These are phyloP conservation scores for Phialophora expanda DNA, from an alignment of 2,329 filamentous ascomycete species.

Conservation along the genomic window DNA sequence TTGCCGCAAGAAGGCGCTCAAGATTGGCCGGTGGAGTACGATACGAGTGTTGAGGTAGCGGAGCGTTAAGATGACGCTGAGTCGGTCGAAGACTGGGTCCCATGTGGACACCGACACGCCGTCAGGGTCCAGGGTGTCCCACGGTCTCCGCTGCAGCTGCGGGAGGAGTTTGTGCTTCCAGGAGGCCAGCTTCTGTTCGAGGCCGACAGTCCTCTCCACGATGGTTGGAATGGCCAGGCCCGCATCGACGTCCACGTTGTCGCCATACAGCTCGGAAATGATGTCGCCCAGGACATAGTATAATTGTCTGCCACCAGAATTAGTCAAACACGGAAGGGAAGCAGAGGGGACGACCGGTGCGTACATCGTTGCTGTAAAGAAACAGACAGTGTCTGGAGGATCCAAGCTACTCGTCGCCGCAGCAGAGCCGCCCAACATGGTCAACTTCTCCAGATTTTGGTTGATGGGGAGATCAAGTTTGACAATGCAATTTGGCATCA, in stretches of 20 bases:
- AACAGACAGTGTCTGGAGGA: slow-evolving; percentile 33
- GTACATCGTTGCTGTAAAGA: slow-evolving; percentile 33
- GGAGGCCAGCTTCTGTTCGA: slow-evolving; percentile 28
- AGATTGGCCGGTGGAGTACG: slow-evolving; percentile 30
- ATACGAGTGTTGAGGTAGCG: slow-evolving; percentile 34
- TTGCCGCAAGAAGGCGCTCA: slow-evolving; percentile 30
- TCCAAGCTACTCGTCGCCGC: slow-evolving; percentile 22
- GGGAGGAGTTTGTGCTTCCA: slow-evolving; percentile 28
- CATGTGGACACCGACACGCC: slow-evolving; percentile 22
- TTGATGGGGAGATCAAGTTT: slow-evolving; percentile 32
- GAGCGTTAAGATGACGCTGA: slow-evolving; percentile 33
- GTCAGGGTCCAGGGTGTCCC: slow-evolving; percentile 27
- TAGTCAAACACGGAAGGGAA: not conserved
- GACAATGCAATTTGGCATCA: slow-evolving; percentile 30
- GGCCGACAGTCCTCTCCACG: slow-evolving; percentile 28
- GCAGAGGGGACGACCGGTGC: not conserved
- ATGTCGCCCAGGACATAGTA: slow-evolving; percentile 32
- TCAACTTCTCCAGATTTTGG: slow-evolving; percentile 28
- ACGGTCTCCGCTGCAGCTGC: slow-evolving; percentile 31
- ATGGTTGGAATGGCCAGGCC: slow-evolving; percentile 29
- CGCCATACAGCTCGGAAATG: slow-evolving; percentile 31
- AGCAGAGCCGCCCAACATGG: slow-evolving; percentile 18
- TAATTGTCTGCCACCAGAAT: slow-evolving; percentile 23
- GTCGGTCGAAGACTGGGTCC: slow-evolving; percentile 33
- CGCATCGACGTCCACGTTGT: slow-evolving; percentile 30